A percentile compares a stretch with the other conserved stretches of the same genome.
Evolutionary conservation across 2,329 filamentous ascomycete genomes (phyloP).

Genomic region (Pseudogymnoascus sp.): DNA sequence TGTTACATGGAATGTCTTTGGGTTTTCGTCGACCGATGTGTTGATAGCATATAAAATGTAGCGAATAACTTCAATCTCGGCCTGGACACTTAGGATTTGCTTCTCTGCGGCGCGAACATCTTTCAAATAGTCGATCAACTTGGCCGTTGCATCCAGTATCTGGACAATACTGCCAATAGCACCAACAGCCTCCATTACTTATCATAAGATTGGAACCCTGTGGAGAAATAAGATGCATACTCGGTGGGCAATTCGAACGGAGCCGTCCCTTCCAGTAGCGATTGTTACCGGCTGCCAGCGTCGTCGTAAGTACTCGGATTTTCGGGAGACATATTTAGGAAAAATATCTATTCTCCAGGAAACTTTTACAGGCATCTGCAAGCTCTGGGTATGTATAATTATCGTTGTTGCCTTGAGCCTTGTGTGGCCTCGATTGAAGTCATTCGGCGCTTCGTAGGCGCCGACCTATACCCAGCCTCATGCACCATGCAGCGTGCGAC

Average conservation of each 20-base stretch:
- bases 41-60: neutral
- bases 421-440: neutral
- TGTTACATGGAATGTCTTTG: neutral
- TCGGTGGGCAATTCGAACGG: neutral
- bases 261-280: neutral
- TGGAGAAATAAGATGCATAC: neutral
- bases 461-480: neutral
- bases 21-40: neutral
- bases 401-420: neutral
- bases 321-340: neutral
- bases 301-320: neutral
- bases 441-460: neutral
- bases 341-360: neutral
- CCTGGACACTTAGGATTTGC: neutral
- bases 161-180: neutral
- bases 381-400: neutral
- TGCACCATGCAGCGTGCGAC: neutral
- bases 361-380: neutral
- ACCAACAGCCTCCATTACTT: neutral
- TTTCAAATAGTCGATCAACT: neutral
- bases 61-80: neutral
- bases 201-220: neutral
- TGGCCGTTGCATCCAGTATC: neutral
- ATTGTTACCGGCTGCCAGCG: neutral
- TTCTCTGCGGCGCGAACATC: neutral